These are phyloP conservation scores for Eucalyptus polyanthemos DNA, from an alignment of 345 rosid genomes.

Conservation along the genomic window DNA sequence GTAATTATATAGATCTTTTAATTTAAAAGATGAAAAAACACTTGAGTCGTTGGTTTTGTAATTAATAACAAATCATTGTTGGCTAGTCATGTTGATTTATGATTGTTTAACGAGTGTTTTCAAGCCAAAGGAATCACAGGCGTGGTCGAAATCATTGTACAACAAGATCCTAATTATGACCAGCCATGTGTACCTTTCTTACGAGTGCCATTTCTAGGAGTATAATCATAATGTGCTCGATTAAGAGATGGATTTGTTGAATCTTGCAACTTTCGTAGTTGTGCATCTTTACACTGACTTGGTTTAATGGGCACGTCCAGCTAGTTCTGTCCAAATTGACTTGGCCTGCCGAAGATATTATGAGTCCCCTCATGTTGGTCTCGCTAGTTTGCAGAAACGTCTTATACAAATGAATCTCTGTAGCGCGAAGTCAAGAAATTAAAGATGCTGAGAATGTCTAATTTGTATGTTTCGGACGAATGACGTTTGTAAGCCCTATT, in stretches of 20 bases:
- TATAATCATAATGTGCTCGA: neutral
- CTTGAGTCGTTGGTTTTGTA: too few species aligned
- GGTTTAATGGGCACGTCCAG: neutral
- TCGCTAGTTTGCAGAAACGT: neutral
- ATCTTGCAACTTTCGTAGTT: neutral
- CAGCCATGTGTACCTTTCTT: neutral
- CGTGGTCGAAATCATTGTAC: too few species aligned
- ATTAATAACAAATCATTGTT: too few species aligned
- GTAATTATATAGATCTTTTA: too few species aligned
- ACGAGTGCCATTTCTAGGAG: neutral
- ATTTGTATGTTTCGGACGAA: neutral
- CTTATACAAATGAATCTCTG: neutral
- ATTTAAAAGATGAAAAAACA: too few species aligned
- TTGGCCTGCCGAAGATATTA: neutral
- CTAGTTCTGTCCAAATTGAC: neutral
- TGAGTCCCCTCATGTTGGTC: neutral
- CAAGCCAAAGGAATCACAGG: too few species aligned
- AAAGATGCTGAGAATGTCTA: neutral
- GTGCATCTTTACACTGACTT: neutral
- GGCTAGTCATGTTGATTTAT: neutral
- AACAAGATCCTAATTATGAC: too few species aligned
- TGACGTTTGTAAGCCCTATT: neutral
- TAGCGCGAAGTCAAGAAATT: neutral
- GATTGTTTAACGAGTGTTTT: too few species aligned
- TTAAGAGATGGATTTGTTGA: neutral